A percentile compares a stretch with the other conserved stretches of the same genome.
Conservation (phyloP, 352 stramenopile genomes). For the Globisporangium orthogonon region DNA sequence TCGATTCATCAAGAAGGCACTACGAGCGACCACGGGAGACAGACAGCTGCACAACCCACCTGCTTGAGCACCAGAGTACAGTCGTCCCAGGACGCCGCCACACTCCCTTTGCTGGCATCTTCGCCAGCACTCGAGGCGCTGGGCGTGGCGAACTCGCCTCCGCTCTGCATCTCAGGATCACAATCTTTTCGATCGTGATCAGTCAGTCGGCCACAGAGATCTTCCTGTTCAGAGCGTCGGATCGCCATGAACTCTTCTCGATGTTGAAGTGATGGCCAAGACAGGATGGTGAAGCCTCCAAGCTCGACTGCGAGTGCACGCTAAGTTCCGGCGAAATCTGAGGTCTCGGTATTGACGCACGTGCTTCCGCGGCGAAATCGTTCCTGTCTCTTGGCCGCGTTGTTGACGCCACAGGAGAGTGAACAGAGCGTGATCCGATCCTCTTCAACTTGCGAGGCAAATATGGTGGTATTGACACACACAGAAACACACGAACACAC, state of each 20-base stretch:
- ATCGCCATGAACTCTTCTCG: too few relatives aligned
- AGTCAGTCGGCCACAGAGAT: not conserved
- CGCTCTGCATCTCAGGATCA: not conserved
- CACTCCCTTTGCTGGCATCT: not conserved
- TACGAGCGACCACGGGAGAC: not conserved
- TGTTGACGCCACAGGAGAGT: not conserved
- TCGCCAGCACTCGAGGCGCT: not conserved
- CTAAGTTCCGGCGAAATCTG: not conserved
- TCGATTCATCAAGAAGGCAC: not conserved
- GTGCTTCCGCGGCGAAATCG: not conserved
- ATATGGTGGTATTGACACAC: too few relatives aligned
- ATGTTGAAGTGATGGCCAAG: too few relatives aligned
- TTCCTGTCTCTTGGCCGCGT: not conserved
- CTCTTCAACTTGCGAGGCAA: not conserved
- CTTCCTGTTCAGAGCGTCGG: too few relatives aligned
- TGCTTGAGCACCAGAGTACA: conserved; percentile 4
- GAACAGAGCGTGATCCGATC: not conserved
- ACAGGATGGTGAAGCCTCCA: too few relatives aligned
- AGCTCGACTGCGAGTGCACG: too few relatives aligned
- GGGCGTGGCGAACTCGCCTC: not conserved
- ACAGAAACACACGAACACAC: too few relatives aligned
- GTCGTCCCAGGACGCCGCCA: not conserved
- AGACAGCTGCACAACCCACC: not conserved
- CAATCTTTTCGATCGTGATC: not conserved
- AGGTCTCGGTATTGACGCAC: not conserved